Conservation (phyloP, 495 filamentous ascomycete genomes). For the Amniculicola lignicola region DNA sequence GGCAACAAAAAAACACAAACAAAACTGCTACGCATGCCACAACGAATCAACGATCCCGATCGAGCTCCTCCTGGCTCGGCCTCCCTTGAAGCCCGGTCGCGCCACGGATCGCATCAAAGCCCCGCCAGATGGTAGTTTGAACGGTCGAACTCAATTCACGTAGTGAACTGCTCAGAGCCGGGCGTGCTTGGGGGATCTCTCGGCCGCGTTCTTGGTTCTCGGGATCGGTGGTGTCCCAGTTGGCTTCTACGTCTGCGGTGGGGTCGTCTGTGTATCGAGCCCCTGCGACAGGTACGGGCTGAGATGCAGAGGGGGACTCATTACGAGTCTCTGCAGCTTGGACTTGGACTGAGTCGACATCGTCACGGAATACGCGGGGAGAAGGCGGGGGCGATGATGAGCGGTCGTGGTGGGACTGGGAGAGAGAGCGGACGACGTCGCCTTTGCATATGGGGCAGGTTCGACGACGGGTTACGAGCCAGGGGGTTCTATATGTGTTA, state of each 20-base stretch:
- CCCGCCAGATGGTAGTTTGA: constrained; percentile 25
- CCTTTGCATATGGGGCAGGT: constrained; percentile 98
- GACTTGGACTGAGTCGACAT: constrained; percentile 48
- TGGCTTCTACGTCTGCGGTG: constrained; percentile 27
- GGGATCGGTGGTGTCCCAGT: constrained; percentile 13
- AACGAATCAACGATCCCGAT: constrained; percentile 27
- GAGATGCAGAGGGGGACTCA: constrained; percentile 46
- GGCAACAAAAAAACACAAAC: not conserved
- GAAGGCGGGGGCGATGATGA: constrained; percentile 17
- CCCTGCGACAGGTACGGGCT: constrained; percentile 18
- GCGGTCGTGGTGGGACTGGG: constrained; percentile 37
- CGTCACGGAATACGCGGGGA: constrained; percentile 44
- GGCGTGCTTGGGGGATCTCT: not conserved
- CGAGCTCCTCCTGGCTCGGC: constrained; percentile 16
- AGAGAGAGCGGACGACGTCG: constrained; percentile 74
- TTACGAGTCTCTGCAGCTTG: constrained; percentile 44
- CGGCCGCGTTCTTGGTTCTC: constrained; percentile 5
- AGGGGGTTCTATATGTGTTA: constrained; percentile 72
- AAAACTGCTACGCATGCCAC: not conserved
- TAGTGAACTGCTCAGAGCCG: constrained; percentile 11
- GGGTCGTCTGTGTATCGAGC: constrained; percentile 1
- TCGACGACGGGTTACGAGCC: constrained; percentile 88
- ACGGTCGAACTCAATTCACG: constrained; percentile 19
- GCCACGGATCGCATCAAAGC: constrained; percentile 24
- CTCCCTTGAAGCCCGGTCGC: constrained; percentile 23